Conservation (phyloP, 139 green algal species). For the Mesotaenium endlicherianum region DNA sequence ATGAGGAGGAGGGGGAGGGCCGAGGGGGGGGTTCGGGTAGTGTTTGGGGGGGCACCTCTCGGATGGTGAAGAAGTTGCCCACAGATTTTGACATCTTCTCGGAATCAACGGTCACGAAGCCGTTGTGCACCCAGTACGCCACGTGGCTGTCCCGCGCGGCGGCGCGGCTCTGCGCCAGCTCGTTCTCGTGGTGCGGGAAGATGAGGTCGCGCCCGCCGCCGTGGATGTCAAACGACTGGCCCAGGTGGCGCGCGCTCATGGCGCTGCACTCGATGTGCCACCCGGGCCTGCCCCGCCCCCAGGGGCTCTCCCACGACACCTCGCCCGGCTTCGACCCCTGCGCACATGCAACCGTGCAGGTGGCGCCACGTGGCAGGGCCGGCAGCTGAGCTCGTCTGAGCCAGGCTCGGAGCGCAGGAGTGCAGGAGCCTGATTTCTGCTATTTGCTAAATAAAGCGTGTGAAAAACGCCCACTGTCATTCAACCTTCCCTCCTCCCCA, state of each 20-base stretch:
- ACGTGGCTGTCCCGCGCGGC: slow-evolving; percentile 54
- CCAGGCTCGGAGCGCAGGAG: too few relatives aligned
- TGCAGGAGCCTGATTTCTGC: too few relatives aligned
- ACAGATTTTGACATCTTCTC: slow-evolving; percentile 98
- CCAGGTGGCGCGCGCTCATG: slow-evolving; percentile 78
- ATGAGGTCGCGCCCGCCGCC: slow-evolving; percentile 70
- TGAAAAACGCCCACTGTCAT: too few relatives aligned
- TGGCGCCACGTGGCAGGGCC: too few relatives aligned
- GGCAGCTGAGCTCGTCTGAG: too few relatives aligned
- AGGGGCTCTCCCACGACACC: slow-evolving; percentile 86
- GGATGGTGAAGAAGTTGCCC: slow-evolving; percentile 99
- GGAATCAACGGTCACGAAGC: slow-evolving; percentile 90
- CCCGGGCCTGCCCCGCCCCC: slow-evolving; percentile 82
- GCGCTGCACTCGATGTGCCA: slow-evolving; percentile 96
- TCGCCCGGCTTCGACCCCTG: slow-evolving; percentile 87
- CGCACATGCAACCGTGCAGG: too few relatives aligned
- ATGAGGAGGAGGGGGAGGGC: not conserved
- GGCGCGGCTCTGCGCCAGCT: slow-evolving; percentile 82
- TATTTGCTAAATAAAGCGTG: too few relatives aligned
- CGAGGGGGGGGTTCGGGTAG: too few relatives aligned
- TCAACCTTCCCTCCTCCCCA: too few relatives aligned
- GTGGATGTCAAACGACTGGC: slow-evolving; percentile 55
- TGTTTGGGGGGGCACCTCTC: slow-evolving; percentile 70
- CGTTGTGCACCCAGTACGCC: slow-evolving; percentile 92
- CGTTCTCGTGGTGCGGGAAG: slow-evolving; percentile 98